Conservation (phyloP, 139 green algal genomes). For the Closterium sp. region DNA sequence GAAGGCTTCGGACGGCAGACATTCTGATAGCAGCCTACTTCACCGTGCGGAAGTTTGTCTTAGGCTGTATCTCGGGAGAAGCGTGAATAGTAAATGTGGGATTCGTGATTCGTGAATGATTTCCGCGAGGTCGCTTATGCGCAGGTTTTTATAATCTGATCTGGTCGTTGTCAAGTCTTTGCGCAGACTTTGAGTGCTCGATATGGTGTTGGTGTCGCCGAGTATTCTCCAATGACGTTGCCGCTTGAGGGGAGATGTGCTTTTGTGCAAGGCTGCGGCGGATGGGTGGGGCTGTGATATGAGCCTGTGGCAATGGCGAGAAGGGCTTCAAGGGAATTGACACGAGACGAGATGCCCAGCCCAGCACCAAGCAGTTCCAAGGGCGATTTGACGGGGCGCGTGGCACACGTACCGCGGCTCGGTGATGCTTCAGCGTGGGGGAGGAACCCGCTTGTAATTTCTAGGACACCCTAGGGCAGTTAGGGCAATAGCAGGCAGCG, state of each 20-base stretch:
- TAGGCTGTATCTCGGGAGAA: too few species aligned
- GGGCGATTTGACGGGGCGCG: not conserved
- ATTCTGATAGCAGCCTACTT: not conserved
- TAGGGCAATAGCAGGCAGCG: too few species aligned
- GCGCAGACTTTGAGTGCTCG: not conserved
- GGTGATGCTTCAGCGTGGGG: not conserved
- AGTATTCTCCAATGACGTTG: not conserved
- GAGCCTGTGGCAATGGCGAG: too few species aligned
- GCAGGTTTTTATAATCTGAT: not conserved
- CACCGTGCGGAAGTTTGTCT: not conserved
- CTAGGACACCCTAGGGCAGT: not conserved
- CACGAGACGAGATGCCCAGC: not conserved
- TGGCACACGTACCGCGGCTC: not conserved
- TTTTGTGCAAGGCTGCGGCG: not conserved
- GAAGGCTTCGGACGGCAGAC: not conserved
- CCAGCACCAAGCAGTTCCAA: not conserved
- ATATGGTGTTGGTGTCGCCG: not conserved
- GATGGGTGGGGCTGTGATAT: too few species aligned
- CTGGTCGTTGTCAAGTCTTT: not conserved
- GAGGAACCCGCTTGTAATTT: not conserved
- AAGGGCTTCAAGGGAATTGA: not conserved
- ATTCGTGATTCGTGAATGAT: not conserved
- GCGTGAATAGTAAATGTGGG: not conserved
- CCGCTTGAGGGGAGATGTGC: not conserved
- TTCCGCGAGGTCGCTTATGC: not conserved